Percentiles rank a stretch among this genome's conserved stretches.
Conservation (phyloP, 805 yeast species). For the Candida ascalaphidarum region DNA sequence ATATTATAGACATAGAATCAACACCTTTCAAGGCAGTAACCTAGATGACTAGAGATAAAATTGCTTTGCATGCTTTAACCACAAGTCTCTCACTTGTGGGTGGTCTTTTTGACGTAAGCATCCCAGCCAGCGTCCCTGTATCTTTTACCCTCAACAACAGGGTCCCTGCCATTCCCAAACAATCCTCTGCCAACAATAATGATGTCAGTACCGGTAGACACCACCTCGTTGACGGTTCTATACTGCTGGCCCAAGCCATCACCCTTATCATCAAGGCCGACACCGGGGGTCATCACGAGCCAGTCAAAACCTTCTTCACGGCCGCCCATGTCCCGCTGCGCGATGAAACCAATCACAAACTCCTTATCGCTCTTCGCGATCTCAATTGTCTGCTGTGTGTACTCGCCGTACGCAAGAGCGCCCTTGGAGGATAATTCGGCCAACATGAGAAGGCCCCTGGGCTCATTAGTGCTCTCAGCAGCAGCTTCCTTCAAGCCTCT, state of each 20-base stretch:
- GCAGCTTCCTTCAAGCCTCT: conserved; percentile 80
- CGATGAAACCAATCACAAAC: conserved; percentile 94
- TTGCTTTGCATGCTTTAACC: too few relatives aligned
- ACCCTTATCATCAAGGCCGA: conserved; percentile 94
- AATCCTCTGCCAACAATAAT: conserved; percentile 98
- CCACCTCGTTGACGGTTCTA: conserved; percentile 81
- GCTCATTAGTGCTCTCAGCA: conserved; percentile 60
- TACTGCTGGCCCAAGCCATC: conserved; percentile 96
- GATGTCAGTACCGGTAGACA: conserved; percentile 81
- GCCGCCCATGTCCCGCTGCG: conserved; percentile 84
- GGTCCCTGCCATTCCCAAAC: conserved; percentile 91
- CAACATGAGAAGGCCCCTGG: conserved; percentile 87
- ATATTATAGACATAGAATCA: too few relatives aligned
- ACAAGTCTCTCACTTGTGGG: conserved; percentile 4
- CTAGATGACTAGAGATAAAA: too few relatives aligned
- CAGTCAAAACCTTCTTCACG: conserved; percentile 84
- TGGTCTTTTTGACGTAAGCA: conserved; percentile 53
- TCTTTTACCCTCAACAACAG: conserved; percentile 76
- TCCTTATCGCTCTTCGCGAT: conserved; percentile 76
- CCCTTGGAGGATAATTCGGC: conserved; percentile 96
- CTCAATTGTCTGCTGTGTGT: conserved; percentile 80
- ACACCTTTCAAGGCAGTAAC: too few relatives aligned
- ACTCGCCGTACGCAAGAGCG: conserved; percentile 85
- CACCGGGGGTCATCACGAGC: conserved; percentile 97
- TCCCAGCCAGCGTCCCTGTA: conserved; percentile 94